Evolutionary conservation across 2,329 filamentous ascomycete species (phyloP).

Genomic region (Aulographum hederae): DNA sequence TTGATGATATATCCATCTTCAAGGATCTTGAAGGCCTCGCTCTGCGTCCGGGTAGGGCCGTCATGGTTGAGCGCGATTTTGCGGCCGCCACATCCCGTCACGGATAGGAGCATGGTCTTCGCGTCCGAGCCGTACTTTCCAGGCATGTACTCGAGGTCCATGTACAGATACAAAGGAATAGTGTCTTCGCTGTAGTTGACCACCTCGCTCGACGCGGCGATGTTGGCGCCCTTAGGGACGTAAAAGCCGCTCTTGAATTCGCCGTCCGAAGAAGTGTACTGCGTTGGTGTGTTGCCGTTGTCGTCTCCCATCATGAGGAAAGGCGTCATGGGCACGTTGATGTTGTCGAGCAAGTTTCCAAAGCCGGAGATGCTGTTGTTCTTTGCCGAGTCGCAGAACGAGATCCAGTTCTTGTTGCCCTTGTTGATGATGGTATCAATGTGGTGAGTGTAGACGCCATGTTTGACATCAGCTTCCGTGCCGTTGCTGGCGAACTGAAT

Average conservation of each 20-base stretch:
- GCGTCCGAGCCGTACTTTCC: constrained; percentile 1
- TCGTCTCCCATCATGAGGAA: constrained; percentile 2
- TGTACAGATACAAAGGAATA: neutral
- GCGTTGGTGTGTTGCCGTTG: constrained; percentile 1
- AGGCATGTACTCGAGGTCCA: constrained; percentile 4
- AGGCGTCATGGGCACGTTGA: neutral
- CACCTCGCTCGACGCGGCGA: constrained; percentile 1
- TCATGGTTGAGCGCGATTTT: constrained; percentile 1
- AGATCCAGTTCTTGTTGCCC: neutral
- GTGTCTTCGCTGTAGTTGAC: constrained; percentile 5
- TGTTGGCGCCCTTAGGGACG: constrained; percentile 1
- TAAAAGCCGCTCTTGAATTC: constrained; percentile 1
- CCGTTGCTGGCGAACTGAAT: neutral
- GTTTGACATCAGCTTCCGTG: neutral
- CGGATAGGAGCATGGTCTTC: constrained; percentile 2
- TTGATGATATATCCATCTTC: constrained; percentile 3
- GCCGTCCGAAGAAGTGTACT: constrained; percentile 2
- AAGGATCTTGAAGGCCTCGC: constrained; percentile 2
- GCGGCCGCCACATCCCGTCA: constrained; percentile 1
- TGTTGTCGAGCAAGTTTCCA: neutral
- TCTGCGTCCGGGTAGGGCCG: constrained; percentile 2
- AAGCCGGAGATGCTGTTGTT: neutral
- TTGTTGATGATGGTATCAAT: neutral
- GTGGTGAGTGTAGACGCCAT: neutral
- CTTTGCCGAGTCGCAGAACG: neutral